These are phyloP conservation scores for Orbilia brochopaga DNA, from an alignment of 2,329 filamentous ascomycete genomes.

Conservation along the genomic window DNA sequence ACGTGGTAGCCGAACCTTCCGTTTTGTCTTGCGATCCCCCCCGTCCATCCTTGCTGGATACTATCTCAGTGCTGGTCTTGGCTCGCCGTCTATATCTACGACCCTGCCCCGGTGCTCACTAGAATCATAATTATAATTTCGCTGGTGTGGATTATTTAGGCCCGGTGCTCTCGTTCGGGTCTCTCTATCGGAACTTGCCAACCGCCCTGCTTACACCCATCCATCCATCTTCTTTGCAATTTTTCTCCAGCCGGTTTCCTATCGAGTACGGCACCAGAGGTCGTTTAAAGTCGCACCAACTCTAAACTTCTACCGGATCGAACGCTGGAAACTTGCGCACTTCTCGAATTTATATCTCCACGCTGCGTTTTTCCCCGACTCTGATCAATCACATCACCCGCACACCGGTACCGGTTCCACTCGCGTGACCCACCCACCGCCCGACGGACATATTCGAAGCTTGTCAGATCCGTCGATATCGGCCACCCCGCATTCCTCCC, in stretches of 20 bases:
- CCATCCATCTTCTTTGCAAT: not conserved
- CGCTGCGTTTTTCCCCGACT: conserved; percentile 28
- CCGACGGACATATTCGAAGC: conserved; percentile 46
- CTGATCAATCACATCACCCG: conserved; percentile 24
- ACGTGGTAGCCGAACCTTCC: conserved; percentile 49
- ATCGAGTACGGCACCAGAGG: conserved; percentile 32
- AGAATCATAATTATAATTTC: too few relatives aligned
- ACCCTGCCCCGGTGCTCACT: conserved; percentile 30
- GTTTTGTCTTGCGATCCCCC: conserved; percentile 47
- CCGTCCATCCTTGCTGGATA: conserved; percentile 43
- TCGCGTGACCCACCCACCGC: conserved; percentile 44
- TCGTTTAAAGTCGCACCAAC: conserved; percentile 20
- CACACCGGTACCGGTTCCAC: conserved; percentile 21
- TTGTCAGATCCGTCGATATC: conserved; percentile 47
- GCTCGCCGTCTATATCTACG: conserved; percentile 44
- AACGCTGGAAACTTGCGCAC: conserved; percentile 48
- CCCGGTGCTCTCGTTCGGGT: conserved; percentile 20
- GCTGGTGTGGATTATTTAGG: too few relatives aligned
- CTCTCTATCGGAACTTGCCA: conserved; percentile 44
- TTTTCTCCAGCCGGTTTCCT: conserved; percentile 51
- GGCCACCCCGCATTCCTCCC: conserved; percentile 20
- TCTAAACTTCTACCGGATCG: conserved; percentile 38
- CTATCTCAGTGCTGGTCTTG: conserved; percentile 37
- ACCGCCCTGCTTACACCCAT: not conserved
- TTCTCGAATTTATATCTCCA: conserved; percentile 48